Percentiles rank a stretch among this genome's conserved stretches.
Evolutionary conservation across 495 filamentous ascomycete genomes (phyloP).

Genomic region (Aspergillus kassunensis): DNA sequence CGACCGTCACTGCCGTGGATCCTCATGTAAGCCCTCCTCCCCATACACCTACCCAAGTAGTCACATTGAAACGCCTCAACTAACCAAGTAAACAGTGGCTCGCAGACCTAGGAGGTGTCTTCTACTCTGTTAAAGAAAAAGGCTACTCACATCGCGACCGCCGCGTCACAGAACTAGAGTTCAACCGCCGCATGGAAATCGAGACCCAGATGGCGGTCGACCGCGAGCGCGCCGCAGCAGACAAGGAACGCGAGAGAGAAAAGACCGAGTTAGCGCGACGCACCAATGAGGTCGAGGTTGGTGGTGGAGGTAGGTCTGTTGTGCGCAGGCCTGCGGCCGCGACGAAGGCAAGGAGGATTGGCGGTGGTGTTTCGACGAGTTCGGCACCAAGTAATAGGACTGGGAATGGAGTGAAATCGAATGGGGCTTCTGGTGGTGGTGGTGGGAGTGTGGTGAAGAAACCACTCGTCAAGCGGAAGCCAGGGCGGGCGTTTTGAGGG

Average conservation of each 20-base stretch:
- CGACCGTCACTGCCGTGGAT: conserved; percentile 92
- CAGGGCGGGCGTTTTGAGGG: conserved; percentile 50
- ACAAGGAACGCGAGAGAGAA: conserved; percentile 53
- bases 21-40: conserved; percentile 58
- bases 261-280: conserved; percentile 33
- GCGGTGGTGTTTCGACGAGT: no score
- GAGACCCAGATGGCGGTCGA: conserved; percentile 91
- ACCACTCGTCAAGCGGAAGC: conserved; percentile 51
- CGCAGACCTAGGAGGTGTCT: conserved; percentile 96
- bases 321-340: conserved; percentile 39
- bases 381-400: conserved; percentile 37
- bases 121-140: conserved; percentile 97
- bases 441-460: conserved; percentile 56
- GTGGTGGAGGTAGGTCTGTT: conserved; percentile 19
- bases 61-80: no score
- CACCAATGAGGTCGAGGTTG: conserved; percentile 38
- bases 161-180: conserved; percentile 87
- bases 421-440: conserved; percentile 19
- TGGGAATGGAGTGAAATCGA: no score
- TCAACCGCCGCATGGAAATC: conserved; percentile 93
- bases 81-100: conserved; percentile 60
- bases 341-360: no score
- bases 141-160: conserved; percentile 89
- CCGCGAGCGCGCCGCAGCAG: conserved; percentile 56
- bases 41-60: not conserved